Conservation (phyloP, 1,139 yeast genomes). For the Fermentozyma sake region DNA sequence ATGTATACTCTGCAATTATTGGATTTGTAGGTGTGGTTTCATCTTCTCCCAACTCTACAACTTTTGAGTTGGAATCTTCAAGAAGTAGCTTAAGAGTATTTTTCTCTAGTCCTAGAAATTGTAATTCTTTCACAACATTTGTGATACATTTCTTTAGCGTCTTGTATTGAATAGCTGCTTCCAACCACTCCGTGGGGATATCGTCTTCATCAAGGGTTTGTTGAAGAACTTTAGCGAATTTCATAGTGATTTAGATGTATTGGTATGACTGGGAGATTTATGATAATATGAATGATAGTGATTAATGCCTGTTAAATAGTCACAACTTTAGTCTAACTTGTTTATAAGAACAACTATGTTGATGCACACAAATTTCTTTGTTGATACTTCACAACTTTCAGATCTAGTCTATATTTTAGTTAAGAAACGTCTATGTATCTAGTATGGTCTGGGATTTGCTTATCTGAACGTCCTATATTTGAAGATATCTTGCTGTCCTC, state of each 20-base stretch:
- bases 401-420: too few relatives aligned
- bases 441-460: too few relatives aligned
- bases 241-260: slow-evolving; percentile 53
- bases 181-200: slow-evolving; percentile 66
- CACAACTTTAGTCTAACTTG: too few relatives aligned
- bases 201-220: slow-evolving; percentile 56
- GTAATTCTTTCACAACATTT: slow-evolving; percentile 57
- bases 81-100: slow-evolving; percentile 43
- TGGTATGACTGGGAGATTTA: too few relatives aligned
- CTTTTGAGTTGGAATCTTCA: slow-evolving; percentile 22
- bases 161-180: slow-evolving; percentile 68
- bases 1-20: slow-evolving; percentile 39
- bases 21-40: slow-evolving; percentile 39
- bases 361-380: too few relatives aligned
- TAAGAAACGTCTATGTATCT: too few relatives aligned
- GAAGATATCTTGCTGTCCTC: too few relatives aligned
- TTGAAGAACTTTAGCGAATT: slow-evolving; percentile 69
- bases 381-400: too few relatives aligned
- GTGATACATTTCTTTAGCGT: slow-evolving; percentile 63
- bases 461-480: too few relatives aligned
- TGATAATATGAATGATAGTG: too few relatives aligned
- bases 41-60: slow-evolving; percentile 28
- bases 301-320: too few relatives aligned
- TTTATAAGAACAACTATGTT: too few relatives aligned
- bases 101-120: slow-evolving; percentile 48